Evolutionary conservation across 2,329 filamentous ascomycete genomes (phyloP).

Genomic region (Talaromyces sp.): DNA sequence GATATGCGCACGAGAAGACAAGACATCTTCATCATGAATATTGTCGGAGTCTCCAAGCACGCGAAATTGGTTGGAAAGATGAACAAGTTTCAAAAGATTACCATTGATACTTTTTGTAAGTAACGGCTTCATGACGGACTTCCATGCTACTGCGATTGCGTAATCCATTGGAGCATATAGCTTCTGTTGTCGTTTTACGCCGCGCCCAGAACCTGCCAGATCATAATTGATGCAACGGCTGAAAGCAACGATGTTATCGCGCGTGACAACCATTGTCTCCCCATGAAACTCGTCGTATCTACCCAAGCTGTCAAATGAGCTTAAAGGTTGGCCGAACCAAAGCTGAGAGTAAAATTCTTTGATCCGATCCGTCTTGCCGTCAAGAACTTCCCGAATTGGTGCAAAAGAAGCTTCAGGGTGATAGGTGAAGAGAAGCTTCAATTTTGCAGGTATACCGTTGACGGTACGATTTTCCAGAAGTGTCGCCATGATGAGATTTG

Average conservation of each 20-base stretch:
- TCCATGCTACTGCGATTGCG: constrained; percentile 94
- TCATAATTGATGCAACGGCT: constrained; percentile 92
- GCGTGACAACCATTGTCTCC: constrained; percentile 82
- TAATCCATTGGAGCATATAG: constrained; percentile 97
- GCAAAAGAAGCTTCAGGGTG: constrained; percentile 93
- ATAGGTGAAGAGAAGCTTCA: constrained; percentile 86
- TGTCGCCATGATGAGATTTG: constrained; percentile 79
- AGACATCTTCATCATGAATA: constrained; percentile 88
- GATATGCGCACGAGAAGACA: constrained; percentile 89
- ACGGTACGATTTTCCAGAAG: constrained; percentile 92
- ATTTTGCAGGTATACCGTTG: constrained; percentile 70
- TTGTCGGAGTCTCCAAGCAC: constrained; percentile 95
- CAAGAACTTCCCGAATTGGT: constrained; percentile 94
- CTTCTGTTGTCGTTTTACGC: constrained; percentile 96
- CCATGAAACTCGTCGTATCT: constrained; percentile 74
- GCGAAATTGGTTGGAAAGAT: constrained; percentile 94
- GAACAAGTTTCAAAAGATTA: constrained; percentile 90
- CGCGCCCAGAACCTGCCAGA: constrained; percentile 93
- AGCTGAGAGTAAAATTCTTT: constrained; percentile 99
- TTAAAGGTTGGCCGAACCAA: constrained; percentile 68
- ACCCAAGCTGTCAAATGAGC: background rate
- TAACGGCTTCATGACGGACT: constrained; percentile 98
- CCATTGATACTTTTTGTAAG: constrained; percentile 96
- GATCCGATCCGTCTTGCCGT: constrained; percentile 91
- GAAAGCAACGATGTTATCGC: constrained; percentile 66